A percentile compares a stretch with the other conserved stretches of the same genome.
These are phyloP conservation scores for Arabidopsis hybrid DNA, from an alignment of 441 rosid genomes.

Conservation along the genomic window DNA sequence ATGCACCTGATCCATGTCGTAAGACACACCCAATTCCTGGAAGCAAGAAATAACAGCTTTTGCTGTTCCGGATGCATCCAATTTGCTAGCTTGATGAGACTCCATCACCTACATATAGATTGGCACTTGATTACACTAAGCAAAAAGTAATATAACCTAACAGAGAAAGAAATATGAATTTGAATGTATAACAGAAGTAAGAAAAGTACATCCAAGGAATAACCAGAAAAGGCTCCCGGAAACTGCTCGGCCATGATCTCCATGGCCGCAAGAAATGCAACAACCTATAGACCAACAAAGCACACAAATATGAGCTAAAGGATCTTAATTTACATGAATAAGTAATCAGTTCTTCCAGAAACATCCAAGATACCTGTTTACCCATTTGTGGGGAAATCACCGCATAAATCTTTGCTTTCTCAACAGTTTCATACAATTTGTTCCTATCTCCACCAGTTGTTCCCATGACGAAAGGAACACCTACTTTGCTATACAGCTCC, in stretches of 20 bases:
- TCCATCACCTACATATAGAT: constrained; percentile 75
- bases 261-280: constrained; percentile 96
- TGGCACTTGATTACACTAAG: not conserved
- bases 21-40: constrained; percentile 84
- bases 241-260: constrained; percentile 93
- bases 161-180: not conserved
- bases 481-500: constrained; percentile 77
- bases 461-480: constrained; percentile 92
- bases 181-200: constrained; percentile 4
- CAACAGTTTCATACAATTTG: constrained; percentile 60
- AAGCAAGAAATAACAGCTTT: constrained; percentile 95
- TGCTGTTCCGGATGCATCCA: constrained; percentile 94
- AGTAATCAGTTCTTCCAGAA: not conserved
- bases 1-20: constrained; percentile 75
- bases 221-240: constrained; percentile 89
- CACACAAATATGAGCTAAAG: not conserved
- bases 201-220: constrained; percentile 67
- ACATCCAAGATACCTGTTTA: constrained; percentile 56
- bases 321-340: not conserved
- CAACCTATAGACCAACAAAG: constrained; percentile 60
- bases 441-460: constrained; percentile 86
- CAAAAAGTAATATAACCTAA: constrained; percentile 18
- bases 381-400: constrained; percentile 97
- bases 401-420: constrained; percentile 69
- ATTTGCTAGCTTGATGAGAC: constrained; percentile 89